Evolutionary conservation across 768 basidiomycete species (phyloP), one percentile per base, ranked within the genome.

Genomic region (Russula olivacea): DNA sequence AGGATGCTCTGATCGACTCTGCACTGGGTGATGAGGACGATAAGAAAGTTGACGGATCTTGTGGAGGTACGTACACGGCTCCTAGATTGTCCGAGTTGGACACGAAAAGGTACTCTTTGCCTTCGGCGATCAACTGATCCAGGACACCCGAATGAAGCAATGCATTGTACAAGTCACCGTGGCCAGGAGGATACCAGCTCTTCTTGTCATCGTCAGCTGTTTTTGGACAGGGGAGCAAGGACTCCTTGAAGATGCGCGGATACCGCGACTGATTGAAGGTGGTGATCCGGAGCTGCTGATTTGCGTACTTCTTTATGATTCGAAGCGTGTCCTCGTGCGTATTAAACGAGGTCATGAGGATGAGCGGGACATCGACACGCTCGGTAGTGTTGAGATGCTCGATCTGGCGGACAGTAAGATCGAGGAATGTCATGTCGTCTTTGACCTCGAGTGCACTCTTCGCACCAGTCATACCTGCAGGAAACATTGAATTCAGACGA

Each of bases 281-380:
- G 59, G 82, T 80, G 69, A 88, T 85, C 73, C 85, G 81, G 71
- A 88, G 79, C 75, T 87, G 87, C 76, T 88, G 87, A 76, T 88
- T 89, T 48, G 82, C 81, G 75, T 89, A 89, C 75, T 89, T 89
- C 73, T 87, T 87, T 72, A 89, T 88, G 76, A 89, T 85, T 51
- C 87, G 82, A 32, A 85, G 79, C 19, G 87, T 89, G 72, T 89
- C 87, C 28, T 88, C 87, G 72, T 87, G 86, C 9, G 87, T 89
- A 77, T 89, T 89, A 78, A 89, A 89, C 56, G 86, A 87, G 70
- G 88, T 89, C 87, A 89, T 89, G 69, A 89, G 81, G 73, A 89
- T 86, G 72, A 89, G 84, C 1, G 88, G 87, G 57, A 89, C 87
- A 74, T 88, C 85, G 72, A 81, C 82, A 61, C 78, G 76, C 76